Conservation (phyloP, 129 eudicot species). For the Scalesia atractyloides region DNA sequence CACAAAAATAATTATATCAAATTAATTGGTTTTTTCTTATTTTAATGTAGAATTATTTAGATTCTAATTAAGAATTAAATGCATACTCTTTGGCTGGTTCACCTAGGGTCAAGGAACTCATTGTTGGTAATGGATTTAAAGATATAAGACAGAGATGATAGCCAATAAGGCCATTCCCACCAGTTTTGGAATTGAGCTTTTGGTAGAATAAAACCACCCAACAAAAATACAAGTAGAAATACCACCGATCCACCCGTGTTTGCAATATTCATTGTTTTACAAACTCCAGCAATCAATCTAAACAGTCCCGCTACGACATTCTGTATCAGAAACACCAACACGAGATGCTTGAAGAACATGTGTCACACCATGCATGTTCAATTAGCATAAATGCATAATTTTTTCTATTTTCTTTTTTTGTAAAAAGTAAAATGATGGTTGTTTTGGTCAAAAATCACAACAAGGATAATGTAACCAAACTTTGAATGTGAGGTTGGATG, state of each 20-base stretch:
- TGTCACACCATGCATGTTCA: constrained; percentile 7
- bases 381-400: neutral
- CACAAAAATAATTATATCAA: neutral
- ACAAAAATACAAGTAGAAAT: constrained; percentile 58
- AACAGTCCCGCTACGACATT: constrained; percentile 79
- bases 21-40: neutral
- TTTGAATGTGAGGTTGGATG: too few relatives aligned
- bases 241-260: constrained; percentile 71
- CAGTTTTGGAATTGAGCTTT: constrained; percentile 43
- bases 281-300: constrained; percentile 70
- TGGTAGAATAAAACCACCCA: constrained; percentile 90
- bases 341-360: constrained; percentile 90
- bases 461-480: too few relatives aligned
- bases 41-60: neutral
- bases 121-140: constrained; percentile 51
- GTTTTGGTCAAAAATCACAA: too few relatives aligned
- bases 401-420: neutral
- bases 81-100: constrained; percentile 50
- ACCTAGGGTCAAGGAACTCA: constrained; percentile 54
- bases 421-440: neutral
- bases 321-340: constrained; percentile 74
- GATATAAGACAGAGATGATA: constrained; percentile 55
- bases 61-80: neutral
- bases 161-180: constrained; percentile 69
- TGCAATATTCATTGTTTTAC: constrained; percentile 76